Base-by-base conservation (phyloP, 345 rosid genomes). In the Linum tenue region DNA sequence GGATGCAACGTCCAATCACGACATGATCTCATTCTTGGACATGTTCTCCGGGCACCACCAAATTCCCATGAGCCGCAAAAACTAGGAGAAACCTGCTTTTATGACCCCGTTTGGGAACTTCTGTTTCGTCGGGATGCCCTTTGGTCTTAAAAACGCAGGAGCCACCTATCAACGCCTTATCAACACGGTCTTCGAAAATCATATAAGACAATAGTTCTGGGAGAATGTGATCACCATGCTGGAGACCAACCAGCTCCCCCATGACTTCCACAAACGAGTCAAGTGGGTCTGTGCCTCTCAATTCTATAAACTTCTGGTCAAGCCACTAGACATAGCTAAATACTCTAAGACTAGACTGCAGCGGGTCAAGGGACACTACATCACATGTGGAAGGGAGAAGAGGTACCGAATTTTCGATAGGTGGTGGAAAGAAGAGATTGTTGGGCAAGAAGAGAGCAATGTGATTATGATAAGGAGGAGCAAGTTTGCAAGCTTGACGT, bases 271-370 rank as follows among this genome's bases (percentile, higher is more conserved):
- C 60, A 42, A 42, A 8, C 67, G 82, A 37, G 68, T 4, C 1
- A 88, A 90, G 66, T 94, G 96, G 95, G 79, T 86, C 0, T 69
- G 84, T 38, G 77, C 81, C n/a, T 71, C 95, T 0, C 85, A 84
- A 8, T 83, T 68, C 68, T 94, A 94, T 7, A 80, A 73, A 73
- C 92, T 90, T 39, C 83, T 88, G 4, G 81, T 81, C 1, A 87
- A 94, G 72, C 97, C 91, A 60, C 67, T 90, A 36, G 99, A 94
- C 66, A 88, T 94, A 2, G 92, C 97, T 0, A 65, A 69, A 11
- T 90, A 88, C 65, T 88, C 90, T 63, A 74, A 78, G 11, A 41
- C 44, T 5, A 82, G 70, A 3, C 48, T 0, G 66, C 76, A 78
- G 68, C 68, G 0, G 0, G 40, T 1, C 4, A 76, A 56, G 39